Percentiles rank a stretch among this genome's conserved stretches.
phyloP scores from a whole-genome alignment of 352 stramenopile genomes.

The Globisporangium apiculatum region DNA sequence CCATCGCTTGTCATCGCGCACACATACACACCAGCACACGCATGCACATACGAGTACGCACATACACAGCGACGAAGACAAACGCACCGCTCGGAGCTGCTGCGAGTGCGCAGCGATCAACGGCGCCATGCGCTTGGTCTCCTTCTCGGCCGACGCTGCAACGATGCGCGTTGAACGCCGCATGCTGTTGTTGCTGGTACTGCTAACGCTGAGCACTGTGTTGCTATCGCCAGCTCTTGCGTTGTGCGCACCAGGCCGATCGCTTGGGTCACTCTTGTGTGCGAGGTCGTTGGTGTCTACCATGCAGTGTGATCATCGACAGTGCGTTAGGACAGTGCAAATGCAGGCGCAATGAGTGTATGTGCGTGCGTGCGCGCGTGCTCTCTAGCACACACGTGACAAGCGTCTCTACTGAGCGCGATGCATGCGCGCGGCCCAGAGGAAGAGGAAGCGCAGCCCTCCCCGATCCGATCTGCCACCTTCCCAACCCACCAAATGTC shows the following conservation, averaged over 20 bases:
- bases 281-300: background rate
- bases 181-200: conserved; percentile 18
- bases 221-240: too few relatives aligned
- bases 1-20: too few relatives aligned
- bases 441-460: too few relatives aligned
- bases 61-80: background rate
- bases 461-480: too few relatives aligned
- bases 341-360: too few relatives aligned
- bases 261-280: background rate
- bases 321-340: too few relatives aligned
- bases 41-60: background rate
- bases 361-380: too few relatives aligned
- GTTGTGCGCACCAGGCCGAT: background rate
- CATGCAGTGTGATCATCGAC: too few relatives aligned
- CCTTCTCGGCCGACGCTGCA: conserved; percentile 31
- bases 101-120: conserved; percentile 33
- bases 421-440: too few relatives aligned
- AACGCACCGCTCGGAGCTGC: conserved; percentile 19
- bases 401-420: too few relatives aligned
- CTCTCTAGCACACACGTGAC: too few relatives aligned
- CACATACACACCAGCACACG: background rate
- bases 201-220: background rate
- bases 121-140: conserved; percentile 51
- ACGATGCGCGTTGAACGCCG: conserved; percentile 60
- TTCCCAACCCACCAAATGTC: too few relatives aligned